Base-by-base conservation (phyloP, 2,329 filamentous ascomycete species). In the Claviceps sp. region DNA sequence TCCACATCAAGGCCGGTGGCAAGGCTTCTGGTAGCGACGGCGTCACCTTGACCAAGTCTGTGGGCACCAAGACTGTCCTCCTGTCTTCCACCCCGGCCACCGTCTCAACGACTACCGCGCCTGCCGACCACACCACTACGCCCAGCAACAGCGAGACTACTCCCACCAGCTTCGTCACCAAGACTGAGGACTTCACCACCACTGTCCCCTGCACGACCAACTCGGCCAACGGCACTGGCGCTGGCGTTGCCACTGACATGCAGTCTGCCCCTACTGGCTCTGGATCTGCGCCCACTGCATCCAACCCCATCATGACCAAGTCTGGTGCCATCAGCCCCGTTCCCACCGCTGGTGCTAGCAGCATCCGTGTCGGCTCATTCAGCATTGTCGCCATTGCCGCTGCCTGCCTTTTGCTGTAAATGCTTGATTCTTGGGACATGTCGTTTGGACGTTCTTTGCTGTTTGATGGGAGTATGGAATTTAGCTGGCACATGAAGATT, bases 391-490 rank as follows among this genome's bases (percentile, higher is more conserved):
- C 63, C 56, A 70, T 67, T 58, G 66, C 67, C 55, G 62, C 70
- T 55, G 71, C 70, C 54, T 56, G 67, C 55, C 55, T 75, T 49
- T 71, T 69, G 60, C 63, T 74, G 63, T 75, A 70, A 72, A 72
- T 61, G 24, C 16, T 5, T 8, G 13, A 14, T 38, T 13, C 14
- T 11, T 34, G 8, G n/a, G 47, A 40, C n/a, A 9, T 13, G 20
- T 45, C 37, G 16, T 14, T 45, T 45, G 38, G 44, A 20, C 18
- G 43, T 18, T 18, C n/a, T 50, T 37, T 37, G 5, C 20, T 40
- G 22, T 20, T 36, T 20, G 14, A 36, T 47, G 13, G 5, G 48
- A 22, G 26, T 37, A 34, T 30, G n/a, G 9, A 11, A 22, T 48
- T 53, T 24, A 46, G 7, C 20, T 47, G 30, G 40, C 48, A 41